Base-by-base conservation (phyloP, 306 rosid genomes). In the Dryas octopetala region DNA sequence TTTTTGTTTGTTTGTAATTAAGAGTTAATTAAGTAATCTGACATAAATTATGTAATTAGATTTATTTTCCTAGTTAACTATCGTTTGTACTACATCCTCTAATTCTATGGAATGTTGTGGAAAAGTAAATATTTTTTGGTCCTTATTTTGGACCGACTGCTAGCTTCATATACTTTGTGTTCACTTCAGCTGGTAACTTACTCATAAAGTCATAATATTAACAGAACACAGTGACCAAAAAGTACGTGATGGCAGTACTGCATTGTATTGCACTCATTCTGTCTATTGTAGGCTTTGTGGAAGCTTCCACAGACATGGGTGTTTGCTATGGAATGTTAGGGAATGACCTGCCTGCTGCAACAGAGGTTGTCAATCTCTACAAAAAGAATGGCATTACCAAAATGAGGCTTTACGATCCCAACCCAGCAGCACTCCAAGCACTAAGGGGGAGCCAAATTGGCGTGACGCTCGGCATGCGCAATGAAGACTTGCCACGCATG, bases 331-430 rank as follows among this genome's bases (percentile, higher is more conserved):
- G 79, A 48, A 46, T 14, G 57, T 12, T 32, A 9, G 86, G 80
- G 49, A 43, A 66, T 54, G 43, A 74, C 54, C 75, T 80, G 11
- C 87, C 87, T 5, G 5, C 75, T 3, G 70, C 80, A 6, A 3
- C 81, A 5, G 74, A 80, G 0, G 85, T 78, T 1, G 44, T 70
- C 0, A n/a, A 66, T 5, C 85, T 83, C 14, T 80, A 41, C 52
- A 41, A 50, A 32, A 41, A 3, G 4, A 62, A 78, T 9, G 76
- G 57, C 44, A 77, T 83, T 10, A 47, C 32, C 5, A 71, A 64
- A 58, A 74, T 80, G 66, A 72, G 86, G 49, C 64, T 83, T n/a
- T 83, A 70, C 32, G 70, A 73, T 6, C 82, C 81, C 4, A 57
- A 86, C 46, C 41, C n/a, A 0, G n/a, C 68, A 16, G 19, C 63